A percentile compares a stretch with the other conserved stretches of the same genome.
These are phyloP conservation scores for Lactifluus pinguis DNA, from an alignment of 768 basidiomycete species.

Conservation along the genomic window DNA sequence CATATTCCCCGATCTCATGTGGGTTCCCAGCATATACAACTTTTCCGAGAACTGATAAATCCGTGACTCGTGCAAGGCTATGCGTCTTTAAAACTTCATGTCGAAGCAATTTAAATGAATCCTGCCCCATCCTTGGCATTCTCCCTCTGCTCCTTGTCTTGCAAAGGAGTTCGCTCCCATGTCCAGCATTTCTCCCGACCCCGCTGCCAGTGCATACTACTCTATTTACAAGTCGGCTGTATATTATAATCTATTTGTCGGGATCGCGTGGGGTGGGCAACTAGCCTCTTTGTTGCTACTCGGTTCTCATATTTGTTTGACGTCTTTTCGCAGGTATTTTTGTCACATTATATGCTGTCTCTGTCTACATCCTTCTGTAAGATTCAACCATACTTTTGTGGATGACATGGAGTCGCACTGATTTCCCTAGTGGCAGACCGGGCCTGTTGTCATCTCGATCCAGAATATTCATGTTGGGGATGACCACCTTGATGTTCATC, in stretches of 20 bases:
- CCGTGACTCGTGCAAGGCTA: background rate
- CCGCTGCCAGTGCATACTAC: background rate
- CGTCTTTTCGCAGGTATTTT: background rate
- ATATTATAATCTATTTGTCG: slow-evolving; percentile 5
- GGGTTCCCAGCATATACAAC: too few species aligned
- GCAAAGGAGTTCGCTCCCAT: background rate
- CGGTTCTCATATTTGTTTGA: background rate
- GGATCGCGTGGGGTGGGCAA: slow-evolving; percentile 9
- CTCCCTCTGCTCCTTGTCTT: background rate
- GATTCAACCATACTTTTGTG: background rate
- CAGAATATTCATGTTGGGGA: slow-evolving; percentile 7
- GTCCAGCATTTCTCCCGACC: background rate
- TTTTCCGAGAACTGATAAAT: too few species aligned
- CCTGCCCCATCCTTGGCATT: background rate
- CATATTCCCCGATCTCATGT: too few species aligned
- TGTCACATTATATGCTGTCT: background rate
- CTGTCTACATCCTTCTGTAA: slow-evolving; percentile 13
- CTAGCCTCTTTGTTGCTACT: too few species aligned
- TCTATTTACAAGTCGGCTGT: background rate
- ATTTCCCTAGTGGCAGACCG: background rate
- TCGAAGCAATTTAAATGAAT: too few species aligned
- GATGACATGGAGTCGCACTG: background rate
- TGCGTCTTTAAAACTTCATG: background rate
- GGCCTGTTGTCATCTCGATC: slow-evolving; percentile 8
- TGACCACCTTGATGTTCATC: slow-evolving; percentile 10